Evolutionary conservation across 352 stramenopile species (phyloP), one percentile per base, ranked within the genome.

Genomic region (Globisporangium viniferum): DNA sequence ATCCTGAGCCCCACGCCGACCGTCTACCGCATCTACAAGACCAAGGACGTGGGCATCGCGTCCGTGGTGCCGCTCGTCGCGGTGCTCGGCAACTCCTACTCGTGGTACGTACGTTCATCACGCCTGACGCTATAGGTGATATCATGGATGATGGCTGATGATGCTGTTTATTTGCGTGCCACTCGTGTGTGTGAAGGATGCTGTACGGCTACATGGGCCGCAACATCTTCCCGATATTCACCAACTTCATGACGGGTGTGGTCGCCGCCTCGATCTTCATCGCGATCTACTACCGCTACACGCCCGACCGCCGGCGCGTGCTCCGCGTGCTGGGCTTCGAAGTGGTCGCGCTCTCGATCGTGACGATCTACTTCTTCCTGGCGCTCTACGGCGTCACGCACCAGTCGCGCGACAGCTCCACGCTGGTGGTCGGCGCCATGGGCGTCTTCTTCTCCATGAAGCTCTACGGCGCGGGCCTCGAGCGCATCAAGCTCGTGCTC

Each of bases 271-370:
- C 74, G 22, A 63, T 82, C 29, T 91, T 86, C 70, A 63, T 89
- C n/a, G 35, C 68, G 1, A 74, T 87, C 14, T 90, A 86, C 69
- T 87, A 83, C n/a, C 75, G 69, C 24, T 83, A 78, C 69, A 77
- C 75, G 15, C 58, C 72, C 15, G 74, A 80, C n/a, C 72, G 68
- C 9, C n/a, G 57, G 5, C 69, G 65, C 46, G 73, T 83, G 31
- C 46, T 72, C 10, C 71, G 66, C 0, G 70, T 76, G 6, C 67
- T 82, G 20, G 63, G 36, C 0, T 70, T 72, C 27, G 62, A 69
- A 7, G 18, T 69, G 41, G 41, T 56, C 4, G 70, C 70, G 18
- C 62, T 84, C 18, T 22, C 64, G 18, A 51, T 78, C 4, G 46
- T 81, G 57, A 79, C 70, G 18, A 36, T 59, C 35, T 88, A 86